Conservation (phyloP, 768 basidiomycete genomes). For the Coprinopsis cinerea region DNA sequence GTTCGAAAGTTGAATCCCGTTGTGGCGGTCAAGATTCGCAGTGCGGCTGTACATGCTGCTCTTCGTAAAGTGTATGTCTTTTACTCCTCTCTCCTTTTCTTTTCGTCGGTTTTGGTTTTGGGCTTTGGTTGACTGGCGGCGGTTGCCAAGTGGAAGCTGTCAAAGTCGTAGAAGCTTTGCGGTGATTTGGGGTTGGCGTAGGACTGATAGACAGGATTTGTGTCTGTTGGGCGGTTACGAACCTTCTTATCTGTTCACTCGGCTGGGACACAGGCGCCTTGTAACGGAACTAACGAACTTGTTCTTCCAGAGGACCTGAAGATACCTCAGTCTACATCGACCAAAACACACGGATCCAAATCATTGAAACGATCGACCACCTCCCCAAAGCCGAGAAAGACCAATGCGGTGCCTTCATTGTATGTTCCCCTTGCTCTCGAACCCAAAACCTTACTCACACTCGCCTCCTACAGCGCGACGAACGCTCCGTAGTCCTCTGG, state of each 20-base stretch:
- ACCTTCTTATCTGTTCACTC: too few relatives aligned
- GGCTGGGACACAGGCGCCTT: too few relatives aligned
- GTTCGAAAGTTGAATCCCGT: conserved; percentile 74
- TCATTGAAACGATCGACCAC: conserved; percentile 60
- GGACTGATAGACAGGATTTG: too few relatives aligned
- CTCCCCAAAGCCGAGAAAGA: conserved; percentile 81
- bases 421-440: conserved; percentile 18
- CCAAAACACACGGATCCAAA: conserved; percentile 77
- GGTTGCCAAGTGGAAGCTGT: too few relatives aligned
- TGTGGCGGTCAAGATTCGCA: conserved; percentile 74
- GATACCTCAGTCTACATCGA: conserved; percentile 64
- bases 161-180: too few relatives aligned
- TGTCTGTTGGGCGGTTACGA: too few relatives aligned
- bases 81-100: not conserved
- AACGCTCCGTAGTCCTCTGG: conserved; percentile 79
- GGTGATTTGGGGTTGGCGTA: too few relatives aligned
- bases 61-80: conserved; percentile 55
- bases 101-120: too few relatives aligned
- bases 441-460: not conserved
- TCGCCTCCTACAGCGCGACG: conserved; percentile 43
- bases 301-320: conserved; percentile 39
- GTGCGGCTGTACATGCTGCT: conserved; percentile 72
- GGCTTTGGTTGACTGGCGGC: not conserved
- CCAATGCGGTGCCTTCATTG: conserved; percentile 81
- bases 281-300: too few relatives aligned